Evolutionary conservation across 2,329 filamentous ascomycete species (phyloP).

Genomic region (Colletotrichum truncatum): DNA sequence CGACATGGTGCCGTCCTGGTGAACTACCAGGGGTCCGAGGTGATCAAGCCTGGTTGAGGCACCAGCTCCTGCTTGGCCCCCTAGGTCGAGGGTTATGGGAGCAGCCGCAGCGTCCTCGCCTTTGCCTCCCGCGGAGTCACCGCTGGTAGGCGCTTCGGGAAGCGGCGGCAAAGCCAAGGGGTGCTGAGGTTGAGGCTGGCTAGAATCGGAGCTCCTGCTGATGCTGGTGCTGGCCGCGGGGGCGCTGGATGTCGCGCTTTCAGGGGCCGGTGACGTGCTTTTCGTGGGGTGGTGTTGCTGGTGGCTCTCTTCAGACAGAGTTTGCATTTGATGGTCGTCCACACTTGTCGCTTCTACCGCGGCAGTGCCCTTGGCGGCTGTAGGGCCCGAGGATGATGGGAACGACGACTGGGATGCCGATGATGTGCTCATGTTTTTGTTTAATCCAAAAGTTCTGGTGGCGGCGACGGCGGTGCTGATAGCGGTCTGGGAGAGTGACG

Average conservation of each 20-base stretch:
- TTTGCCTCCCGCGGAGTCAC: not conserved
- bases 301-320: not conserved
- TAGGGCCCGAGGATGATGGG: not conserved
- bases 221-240: constrained; percentile 1
- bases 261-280: constrained; percentile 30
- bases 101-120: not conserved
- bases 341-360: not conserved
- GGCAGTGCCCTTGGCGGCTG: not conserved
- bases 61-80: constrained; percentile 33
- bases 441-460: not conserved
- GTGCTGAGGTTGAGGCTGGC: constrained; percentile 16
- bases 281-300: constrained; percentile 24
- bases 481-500: constrained; percentile 17
- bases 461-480: not conserved
- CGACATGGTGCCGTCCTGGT: constrained; percentile 75
- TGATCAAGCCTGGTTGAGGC: constrained; percentile 68
- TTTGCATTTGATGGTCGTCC: not conserved
- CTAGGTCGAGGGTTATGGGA: constrained; percentile 42
- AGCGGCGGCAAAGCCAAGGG: constrained; percentile 29
- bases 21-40: constrained; percentile 78
- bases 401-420: constrained; percentile 6
- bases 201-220: constrained; percentile 8
- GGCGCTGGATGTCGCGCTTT: constrained; percentile 23
- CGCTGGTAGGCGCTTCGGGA: constrained; percentile 6
- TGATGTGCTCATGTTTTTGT: constrained; percentile 23